Evolutionary conservation across 352 stramenopile genomes (phyloP).

Genomic region (Elongisporangium anandrum): DNA sequence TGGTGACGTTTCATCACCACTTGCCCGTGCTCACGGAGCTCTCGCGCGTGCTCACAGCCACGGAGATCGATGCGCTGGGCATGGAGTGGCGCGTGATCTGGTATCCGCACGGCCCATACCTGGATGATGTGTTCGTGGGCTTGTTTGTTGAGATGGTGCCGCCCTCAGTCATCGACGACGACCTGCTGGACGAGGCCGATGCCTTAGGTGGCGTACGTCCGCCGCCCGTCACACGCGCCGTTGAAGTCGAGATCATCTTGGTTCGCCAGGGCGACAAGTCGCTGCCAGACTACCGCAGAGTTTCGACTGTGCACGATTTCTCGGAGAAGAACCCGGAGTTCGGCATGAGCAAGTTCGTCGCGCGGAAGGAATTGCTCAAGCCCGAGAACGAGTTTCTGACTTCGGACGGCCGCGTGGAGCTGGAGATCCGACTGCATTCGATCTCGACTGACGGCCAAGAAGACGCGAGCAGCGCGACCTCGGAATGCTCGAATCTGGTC

Average conservation of each 20-base stretch:
- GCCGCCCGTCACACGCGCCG: slow-evolving; percentile 1
- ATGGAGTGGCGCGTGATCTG: slow-evolving; percentile 60
- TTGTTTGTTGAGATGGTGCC: slow-evolving; percentile 59
- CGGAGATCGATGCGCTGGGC: slow-evolving; percentile 29
- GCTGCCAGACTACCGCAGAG: slow-evolving; percentile 19
- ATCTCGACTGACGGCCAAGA: slow-evolving; percentile 10
- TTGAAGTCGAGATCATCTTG: slow-evolving; percentile 43
- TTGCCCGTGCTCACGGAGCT: slow-evolving; percentile 46
- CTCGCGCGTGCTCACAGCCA: slow-evolving; percentile 20
- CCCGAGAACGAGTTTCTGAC: slow-evolving; percentile 40
- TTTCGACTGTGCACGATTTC: slow-evolving; percentile 49
- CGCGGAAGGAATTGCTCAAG: slow-evolving; percentile 40
- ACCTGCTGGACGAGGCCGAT: slow-evolving; percentile 1
- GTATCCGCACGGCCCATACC: slow-evolving; percentile 42
- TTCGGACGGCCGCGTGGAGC: slow-evolving; percentile 32
- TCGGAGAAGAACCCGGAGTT: slow-evolving; percentile 43
- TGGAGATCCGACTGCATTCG: slow-evolving; percentile 45
- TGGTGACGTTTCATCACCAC: slow-evolving; percentile 22
- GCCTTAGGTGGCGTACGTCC: slow-evolving; percentile 4
- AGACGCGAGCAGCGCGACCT: slow-evolving; percentile 4
- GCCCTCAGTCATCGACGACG: slow-evolving; percentile 2
- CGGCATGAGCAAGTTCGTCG: slow-evolving; percentile 47
- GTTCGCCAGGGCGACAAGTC: slow-evolving; percentile 23
- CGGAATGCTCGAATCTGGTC: slow-evolving; percentile 4
- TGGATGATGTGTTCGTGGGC: slow-evolving; percentile 41